Evolutionary conservation across 1,284 basidiomycete genomes (phyloP).

Genomic region (Moesziomyces antarcticus): DNA sequence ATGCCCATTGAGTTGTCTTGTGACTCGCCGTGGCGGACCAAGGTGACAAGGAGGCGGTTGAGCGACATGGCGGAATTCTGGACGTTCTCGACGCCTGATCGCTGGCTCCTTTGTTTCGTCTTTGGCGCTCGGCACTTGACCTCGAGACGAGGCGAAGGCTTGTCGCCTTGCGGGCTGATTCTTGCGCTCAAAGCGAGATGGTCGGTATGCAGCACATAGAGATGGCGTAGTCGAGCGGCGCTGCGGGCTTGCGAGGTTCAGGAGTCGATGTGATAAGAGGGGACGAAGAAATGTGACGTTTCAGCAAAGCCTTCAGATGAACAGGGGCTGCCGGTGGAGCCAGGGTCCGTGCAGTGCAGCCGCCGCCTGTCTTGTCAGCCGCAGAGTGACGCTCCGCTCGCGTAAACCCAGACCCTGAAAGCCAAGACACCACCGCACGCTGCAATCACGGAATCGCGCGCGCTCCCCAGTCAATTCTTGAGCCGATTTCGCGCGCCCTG

Average conservation of each 20-base stretch:
- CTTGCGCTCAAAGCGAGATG: neutral
- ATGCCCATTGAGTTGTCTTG: conserved; percentile 69
- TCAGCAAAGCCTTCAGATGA: too few species aligned
- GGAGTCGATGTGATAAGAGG: too few species aligned
- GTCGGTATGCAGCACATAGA: too few species aligned
- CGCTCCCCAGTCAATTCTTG: neutral
- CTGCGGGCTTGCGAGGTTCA: too few species aligned
- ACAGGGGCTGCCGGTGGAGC: neutral
- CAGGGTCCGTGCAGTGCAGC: neutral
- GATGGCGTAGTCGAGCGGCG: too few species aligned
- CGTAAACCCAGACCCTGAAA: neutral
- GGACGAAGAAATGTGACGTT: too few species aligned
- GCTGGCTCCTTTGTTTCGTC: neutral
- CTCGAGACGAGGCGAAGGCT: neutral
- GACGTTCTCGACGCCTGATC: neutral
- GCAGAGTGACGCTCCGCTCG: neutral
- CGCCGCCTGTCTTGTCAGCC: neutral
- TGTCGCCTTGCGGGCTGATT: neutral
- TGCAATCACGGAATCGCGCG: neutral
- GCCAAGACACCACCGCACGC: neutral
- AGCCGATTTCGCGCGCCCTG: neutral
- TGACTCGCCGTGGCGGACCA: conserved; percentile 57
- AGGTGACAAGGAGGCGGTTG: conserved; percentile 47
- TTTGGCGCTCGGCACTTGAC: too few species aligned
- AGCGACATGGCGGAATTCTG: conserved; percentile 20